A percentile compares a stretch with the other conserved stretches of the same genome.
phyloP scores from a whole-genome alignment of 1,284 basidiomycete species.

The Cryptococcus sp. region DNA sequence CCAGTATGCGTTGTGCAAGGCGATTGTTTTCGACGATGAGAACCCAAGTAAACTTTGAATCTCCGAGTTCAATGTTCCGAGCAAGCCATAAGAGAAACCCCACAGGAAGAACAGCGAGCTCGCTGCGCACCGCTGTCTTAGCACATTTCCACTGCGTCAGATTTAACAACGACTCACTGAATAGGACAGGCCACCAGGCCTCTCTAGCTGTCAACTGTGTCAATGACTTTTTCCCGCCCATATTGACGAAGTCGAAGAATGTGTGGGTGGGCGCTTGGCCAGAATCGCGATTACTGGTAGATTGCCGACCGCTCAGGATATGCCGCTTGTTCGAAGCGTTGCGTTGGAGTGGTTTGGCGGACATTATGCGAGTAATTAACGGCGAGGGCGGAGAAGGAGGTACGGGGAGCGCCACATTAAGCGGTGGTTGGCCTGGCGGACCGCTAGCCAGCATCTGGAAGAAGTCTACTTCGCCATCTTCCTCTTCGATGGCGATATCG shows the following conservation, averaged over 20 bases:
- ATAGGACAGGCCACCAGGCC: conserved; percentile 50
- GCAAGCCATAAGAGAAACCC: conserved; percentile 51
- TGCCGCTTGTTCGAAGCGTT: neutral
- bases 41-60: conserved; percentile 40
- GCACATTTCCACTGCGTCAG: neutral
- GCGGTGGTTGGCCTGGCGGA: conserved; percentile 9
- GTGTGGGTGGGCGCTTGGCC: conserved; percentile 38
- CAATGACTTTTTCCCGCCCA: conserved; percentile 44
- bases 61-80: conserved; percentile 46
- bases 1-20: conserved; percentile 49
- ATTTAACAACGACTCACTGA: conserved; percentile 25
- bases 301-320: neutral
- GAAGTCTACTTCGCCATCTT: conserved; percentile 38
- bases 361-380: neutral
- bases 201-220: conserved; percentile 42
- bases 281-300: neutral
- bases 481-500: conserved; percentile 10
- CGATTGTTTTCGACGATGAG: conserved; percentile 28
- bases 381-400: conserved; percentile 1
- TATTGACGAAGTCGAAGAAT: conserved; percentile 52
- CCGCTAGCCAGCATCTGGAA: conserved; percentile 39
- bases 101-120: conserved; percentile 51
- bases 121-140: conserved; percentile 20
- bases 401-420: neutral
- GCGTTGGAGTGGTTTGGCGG: neutral